These are phyloP conservation scores for Fusarium duplospermum DNA, from an alignment of 2,329 filamentous ascomycete species.

Conservation along the genomic window DNA sequence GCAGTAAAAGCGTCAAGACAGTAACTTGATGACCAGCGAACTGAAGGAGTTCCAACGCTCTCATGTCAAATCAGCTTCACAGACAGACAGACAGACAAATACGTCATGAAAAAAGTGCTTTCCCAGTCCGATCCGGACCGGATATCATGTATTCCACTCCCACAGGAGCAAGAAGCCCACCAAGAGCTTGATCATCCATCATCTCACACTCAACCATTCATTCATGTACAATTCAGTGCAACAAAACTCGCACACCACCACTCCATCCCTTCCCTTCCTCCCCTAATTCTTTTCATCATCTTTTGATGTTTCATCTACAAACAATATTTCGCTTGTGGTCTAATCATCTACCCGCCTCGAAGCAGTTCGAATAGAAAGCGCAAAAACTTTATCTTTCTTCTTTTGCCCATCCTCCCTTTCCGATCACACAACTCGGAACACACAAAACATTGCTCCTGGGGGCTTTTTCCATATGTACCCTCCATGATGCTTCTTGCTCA, in stretches of 20 bases:
- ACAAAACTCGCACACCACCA: background rate
- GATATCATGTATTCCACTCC: slow-evolving; percentile 23
- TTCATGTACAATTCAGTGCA: background rate
- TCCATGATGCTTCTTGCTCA: slow-evolving; percentile 23
- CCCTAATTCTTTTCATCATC: background rate
- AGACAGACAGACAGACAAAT: background rate
- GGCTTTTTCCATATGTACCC: slow-evolving; percentile 21
- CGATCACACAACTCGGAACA: background rate
- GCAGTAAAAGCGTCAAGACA: no score
- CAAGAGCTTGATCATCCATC: background rate
- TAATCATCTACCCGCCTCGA: slow-evolving; percentile 13
- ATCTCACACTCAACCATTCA: slow-evolving; percentile 6
- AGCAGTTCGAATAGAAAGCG: no score
- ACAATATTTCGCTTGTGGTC: slow-evolving; percentile 10
- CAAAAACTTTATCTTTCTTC: background rate
- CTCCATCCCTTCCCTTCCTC: background rate
- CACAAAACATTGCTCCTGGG: slow-evolving; percentile 13
- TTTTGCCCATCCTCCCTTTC: background rate
- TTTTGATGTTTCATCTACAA: slow-evolving; percentile 18
- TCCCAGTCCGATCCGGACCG: slow-evolving; percentile 8
- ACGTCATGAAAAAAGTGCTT: background rate
- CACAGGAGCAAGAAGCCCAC: slow-evolving; percentile 6
- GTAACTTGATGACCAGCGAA: background rate
- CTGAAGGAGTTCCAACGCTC: background rate
- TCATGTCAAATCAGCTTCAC: background rate